Percentiles rank a stretch among this genome's conserved stretches.
Evolutionary conservation across 306 rosid genomes (phyloP).

Genomic region (Cucurbita argyrosperma): DNA sequence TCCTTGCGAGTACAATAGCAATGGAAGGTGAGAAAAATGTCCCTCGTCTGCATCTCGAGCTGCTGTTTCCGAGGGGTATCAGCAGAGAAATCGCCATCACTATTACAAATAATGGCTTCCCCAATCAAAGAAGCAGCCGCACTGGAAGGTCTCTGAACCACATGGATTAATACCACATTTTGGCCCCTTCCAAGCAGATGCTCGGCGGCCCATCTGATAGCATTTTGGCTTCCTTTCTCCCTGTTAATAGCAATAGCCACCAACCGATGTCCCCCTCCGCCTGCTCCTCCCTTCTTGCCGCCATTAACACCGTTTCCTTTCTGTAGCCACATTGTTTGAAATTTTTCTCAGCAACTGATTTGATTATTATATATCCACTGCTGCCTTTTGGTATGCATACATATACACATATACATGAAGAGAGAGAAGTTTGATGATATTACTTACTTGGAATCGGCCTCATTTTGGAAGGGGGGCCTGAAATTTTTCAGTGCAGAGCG

Average conservation of each 20-base stretch:
- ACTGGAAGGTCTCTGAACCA: slow-evolving; percentile 19
- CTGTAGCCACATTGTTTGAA: slow-evolving; percentile 40
- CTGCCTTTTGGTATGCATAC: background rate
- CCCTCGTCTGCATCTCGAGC: slow-evolving; percentile 37
- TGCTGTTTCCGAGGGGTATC: slow-evolving; percentile 36
- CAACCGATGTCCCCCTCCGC: slow-evolving; percentile 53
- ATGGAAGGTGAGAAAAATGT: slow-evolving; percentile 61
- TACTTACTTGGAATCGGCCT: background rate
- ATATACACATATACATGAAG: background rate
- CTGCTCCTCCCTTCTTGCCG: slow-evolving; percentile 24
- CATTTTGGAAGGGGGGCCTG: background rate
- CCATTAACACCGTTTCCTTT: slow-evolving; percentile 12
- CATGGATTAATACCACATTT: slow-evolving; percentile 61
- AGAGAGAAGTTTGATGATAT: background rate
- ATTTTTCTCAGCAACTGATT: background rate
- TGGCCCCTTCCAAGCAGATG: slow-evolving; percentile 46
- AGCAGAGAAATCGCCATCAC: slow-evolving; percentile 12
- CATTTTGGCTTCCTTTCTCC: slow-evolving; percentile 71
- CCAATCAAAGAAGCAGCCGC: slow-evolving; percentile 20
- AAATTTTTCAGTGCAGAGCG: background rate
- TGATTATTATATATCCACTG: background rate
- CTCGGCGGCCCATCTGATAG: slow-evolving; percentile 85
- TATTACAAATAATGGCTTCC: slow-evolving; percentile 35
- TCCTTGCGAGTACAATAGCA: slow-evolving; percentile 95
- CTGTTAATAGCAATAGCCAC: slow-evolving; percentile 66